Conservation (phyloP, 208 protist genomes). For the Trypanosoma scelopori region DNA sequence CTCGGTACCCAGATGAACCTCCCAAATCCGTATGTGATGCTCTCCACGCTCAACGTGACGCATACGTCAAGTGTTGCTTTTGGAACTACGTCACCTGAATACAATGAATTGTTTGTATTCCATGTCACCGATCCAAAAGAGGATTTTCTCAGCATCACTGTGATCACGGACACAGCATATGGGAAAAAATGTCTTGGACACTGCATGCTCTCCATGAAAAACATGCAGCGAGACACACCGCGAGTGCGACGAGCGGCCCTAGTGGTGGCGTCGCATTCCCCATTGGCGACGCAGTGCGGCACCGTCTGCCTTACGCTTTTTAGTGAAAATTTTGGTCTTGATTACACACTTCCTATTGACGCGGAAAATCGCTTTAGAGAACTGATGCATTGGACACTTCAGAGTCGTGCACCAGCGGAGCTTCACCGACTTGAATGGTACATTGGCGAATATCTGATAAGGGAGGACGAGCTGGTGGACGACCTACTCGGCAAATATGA, state of each 20-base stretch:
- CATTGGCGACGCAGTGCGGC: slow-evolving; percentile 46
- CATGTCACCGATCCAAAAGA: slow-evolving; percentile 44
- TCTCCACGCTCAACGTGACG: slow-evolving; percentile 68
- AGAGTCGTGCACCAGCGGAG: slow-evolving; percentile 33
- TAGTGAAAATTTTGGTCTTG: slow-evolving; percentile 73
- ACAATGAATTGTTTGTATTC: slow-evolving; percentile 73
- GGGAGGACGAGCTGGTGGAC: slow-evolving; percentile 40
- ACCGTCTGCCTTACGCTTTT: slow-evolving; percentile 62
- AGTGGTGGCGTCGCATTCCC: slow-evolving; percentile 46
- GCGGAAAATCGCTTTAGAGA: slow-evolving; percentile 74
- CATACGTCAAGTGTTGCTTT: slow-evolving; percentile 53
- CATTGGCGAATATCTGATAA: slow-evolving; percentile 59
- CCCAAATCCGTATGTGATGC: slow-evolving; percentile 77
- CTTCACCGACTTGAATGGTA: slow-evolving; percentile 84
- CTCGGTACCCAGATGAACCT: slow-evolving; percentile 30
- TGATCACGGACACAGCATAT: slow-evolving; percentile 81
- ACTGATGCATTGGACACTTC: slow-evolving; percentile 56
- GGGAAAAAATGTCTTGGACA: slow-evolving; percentile 72
- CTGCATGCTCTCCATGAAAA: slow-evolving; percentile 76
- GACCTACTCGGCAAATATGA: slow-evolving; percentile 7
- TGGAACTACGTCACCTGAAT: slow-evolving; percentile 55
- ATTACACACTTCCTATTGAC: slow-evolving; percentile 62
- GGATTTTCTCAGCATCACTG: slow-evolving; percentile 64
- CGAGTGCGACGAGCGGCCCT: slow-evolving; percentile 66
- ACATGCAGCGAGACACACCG: slow-evolving; percentile 58